Evolutionary conservation across 75 land plant species (phyloP).

Genomic region (Pinus taeda): DNA sequence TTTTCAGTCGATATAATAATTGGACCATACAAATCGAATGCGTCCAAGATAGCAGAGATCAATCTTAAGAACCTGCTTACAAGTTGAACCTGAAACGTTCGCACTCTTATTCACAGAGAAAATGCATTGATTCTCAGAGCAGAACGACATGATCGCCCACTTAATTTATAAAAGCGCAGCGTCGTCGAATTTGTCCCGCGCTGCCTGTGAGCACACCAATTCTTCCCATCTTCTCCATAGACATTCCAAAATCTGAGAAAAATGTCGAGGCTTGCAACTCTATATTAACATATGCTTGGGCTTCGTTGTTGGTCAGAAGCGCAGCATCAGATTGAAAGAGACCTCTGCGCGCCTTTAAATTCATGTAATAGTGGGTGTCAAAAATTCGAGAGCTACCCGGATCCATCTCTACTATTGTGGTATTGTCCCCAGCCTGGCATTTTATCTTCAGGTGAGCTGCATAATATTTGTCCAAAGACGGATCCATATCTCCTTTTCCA

Average conservation of each 20-base stretch:
- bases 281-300: conserved; percentile 15
- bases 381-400: conserved; percentile 33
- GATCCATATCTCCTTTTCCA: conserved; percentile 32
- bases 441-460: conserved; percentile 29
- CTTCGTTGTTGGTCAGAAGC: conserved; percentile 21
- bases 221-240: conserved; percentile 82
- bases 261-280: conserved; percentile 29
- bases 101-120: no score
- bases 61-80: no score
- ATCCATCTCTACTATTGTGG: conserved; percentile 38
- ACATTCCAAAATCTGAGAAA: conserved; percentile 41
- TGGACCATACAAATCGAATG: no score
- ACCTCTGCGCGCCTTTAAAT: conserved; percentile 16
- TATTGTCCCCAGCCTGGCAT: conserved; percentile 38
- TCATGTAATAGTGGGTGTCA: conserved; percentile 42
- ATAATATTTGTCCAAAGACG: conserved; percentile 33
- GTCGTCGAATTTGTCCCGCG: conserved; percentile 47
- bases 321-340: conserved; percentile 56
- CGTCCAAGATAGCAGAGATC: no score
- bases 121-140: no score
- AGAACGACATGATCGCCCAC: background rate
- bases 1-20: no score
- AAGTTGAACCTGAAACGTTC: no score
- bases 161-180: conserved; percentile 43
- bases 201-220: conserved; percentile 46